These are phyloP conservation scores for Penicillium verrucosum DNA, from an alignment of 2,329 filamentous ascomycete genomes.

Conservation along the genomic window DNA sequence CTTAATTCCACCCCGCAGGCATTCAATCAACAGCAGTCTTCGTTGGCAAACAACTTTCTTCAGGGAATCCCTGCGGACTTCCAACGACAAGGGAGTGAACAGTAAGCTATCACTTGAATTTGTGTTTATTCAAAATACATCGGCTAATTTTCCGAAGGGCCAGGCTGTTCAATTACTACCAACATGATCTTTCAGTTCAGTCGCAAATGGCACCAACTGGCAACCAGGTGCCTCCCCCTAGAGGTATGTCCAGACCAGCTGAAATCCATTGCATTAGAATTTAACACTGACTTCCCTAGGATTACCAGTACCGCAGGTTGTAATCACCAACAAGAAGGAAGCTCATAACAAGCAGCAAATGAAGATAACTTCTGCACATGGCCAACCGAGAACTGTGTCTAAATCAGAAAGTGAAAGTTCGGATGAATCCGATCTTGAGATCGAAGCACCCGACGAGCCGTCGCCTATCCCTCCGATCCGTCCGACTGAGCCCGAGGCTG, in stretches of 20 bases:
- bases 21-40: slow-evolving; percentile 20
- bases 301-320: slow-evolving; percentile 8
- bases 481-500: slow-evolving; percentile 52
- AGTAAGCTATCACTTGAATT: slow-evolving; percentile 18
- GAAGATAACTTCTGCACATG: slow-evolving; percentile 13
- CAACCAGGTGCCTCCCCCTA: background rate
- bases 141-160: background rate
- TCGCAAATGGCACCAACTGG: slow-evolving; percentile 13
- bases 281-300: background rate
- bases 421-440: slow-evolving; percentile 51
- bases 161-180: slow-evolving; percentile 28
- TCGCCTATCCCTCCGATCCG: slow-evolving; percentile 54
- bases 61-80: slow-evolving; percentile 29
- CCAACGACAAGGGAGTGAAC: slow-evolving; percentile 26
- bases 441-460: slow-evolving; percentile 51
- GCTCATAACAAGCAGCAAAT: slow-evolving; percentile 23
- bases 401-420: slow-evolving; percentile 50
- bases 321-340: slow-evolving; percentile 18
- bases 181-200: slow-evolving; percentile 28
- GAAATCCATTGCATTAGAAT: background rate
- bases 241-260: background rate
- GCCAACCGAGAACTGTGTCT: slow-evolving; percentile 21
- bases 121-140: background rate
- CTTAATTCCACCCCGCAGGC: slow-evolving; percentile 28
- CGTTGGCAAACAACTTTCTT: slow-evolving; percentile 28